Evolutionary conservation across 768 basidiomycete genomes (phyloP).

Genomic region (Rhodotorula paludigena): DNA sequence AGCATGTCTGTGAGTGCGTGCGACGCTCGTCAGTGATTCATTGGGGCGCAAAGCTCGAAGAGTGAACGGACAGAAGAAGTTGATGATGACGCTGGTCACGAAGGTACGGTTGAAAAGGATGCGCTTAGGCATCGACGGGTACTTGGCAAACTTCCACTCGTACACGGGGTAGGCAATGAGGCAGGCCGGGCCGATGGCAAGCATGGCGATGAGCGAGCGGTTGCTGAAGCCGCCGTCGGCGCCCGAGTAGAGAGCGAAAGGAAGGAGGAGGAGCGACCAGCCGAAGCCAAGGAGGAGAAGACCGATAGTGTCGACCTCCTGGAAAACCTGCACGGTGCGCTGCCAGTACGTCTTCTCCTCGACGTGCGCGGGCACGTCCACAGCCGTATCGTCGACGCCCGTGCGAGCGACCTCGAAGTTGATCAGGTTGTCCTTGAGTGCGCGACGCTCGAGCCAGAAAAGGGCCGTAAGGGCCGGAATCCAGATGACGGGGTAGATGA

Average conservation of each 20-base stretch:
- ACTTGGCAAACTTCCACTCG: slow-evolving; percentile 26
- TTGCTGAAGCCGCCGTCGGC: slow-evolving; percentile 45
- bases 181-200: slow-evolving; percentile 43
- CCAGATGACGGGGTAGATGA: slow-evolving; percentile 20
- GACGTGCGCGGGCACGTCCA: neutral
- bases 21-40: neutral
- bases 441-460: slow-evolving; percentile 20
- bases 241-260: slow-evolving; percentile 43
- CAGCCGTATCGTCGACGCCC: slow-evolving; percentile 6
- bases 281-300: slow-evolving; percentile 34
- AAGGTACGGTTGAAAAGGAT: slow-evolving; percentile 33
- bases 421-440: slow-evolving; percentile 9
- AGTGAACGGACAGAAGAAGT: too few relatives aligned
- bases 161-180: slow-evolving; percentile 28
- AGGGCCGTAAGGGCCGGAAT: slow-evolving; percentile 5
- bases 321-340: neutral
- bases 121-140: slow-evolving; percentile 27
- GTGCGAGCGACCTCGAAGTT: slow-evolving; percentile 15
- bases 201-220: slow-evolving; percentile 45
- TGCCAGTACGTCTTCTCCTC: neutral
- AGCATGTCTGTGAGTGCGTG: too few relatives aligned
- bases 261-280: slow-evolving; percentile 38
- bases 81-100: slow-evolving; percentile 27
- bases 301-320: slow-evolving; percentile 30
- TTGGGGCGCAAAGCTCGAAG: neutral